A percentile compares a stretch with the other conserved stretches of the same genome.
These are phyloP conservation scores for Actinomortierella ambigua DNA, from an alignment of 371 early-diverging fungal genomes.

Conservation along the genomic window DNA sequence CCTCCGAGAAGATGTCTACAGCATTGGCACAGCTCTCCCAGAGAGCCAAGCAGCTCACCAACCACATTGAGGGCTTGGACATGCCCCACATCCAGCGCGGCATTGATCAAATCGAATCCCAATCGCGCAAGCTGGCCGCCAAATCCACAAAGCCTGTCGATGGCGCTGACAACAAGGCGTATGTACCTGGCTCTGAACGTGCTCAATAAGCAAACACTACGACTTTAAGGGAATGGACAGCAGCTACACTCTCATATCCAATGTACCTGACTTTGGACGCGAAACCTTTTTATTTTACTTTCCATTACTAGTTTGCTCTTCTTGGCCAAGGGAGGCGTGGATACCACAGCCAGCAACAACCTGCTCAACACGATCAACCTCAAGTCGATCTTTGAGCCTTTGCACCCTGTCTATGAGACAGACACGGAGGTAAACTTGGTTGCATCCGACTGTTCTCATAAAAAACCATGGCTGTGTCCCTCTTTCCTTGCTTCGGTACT, in stretches of 20 bases:
- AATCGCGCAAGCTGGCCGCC: conserved; percentile 70
- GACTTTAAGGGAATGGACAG: background rate
- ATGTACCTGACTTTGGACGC: background rate
- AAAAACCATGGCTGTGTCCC: background rate
- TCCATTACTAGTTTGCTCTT: conserved; percentile 56
- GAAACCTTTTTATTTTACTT: conserved; percentile 1
- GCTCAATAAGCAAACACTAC: conserved; percentile 3
- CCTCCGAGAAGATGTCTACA: conserved; percentile 16
- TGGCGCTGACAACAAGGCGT: conserved; percentile 54
- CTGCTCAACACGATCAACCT: conserved; percentile 63
- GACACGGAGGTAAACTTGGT: conserved; percentile 69
- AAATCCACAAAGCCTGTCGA: conserved; percentile 53
- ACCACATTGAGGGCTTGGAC: conserved; percentile 59
- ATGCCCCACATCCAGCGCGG: conserved; percentile 73
- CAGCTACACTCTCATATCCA: background rate
- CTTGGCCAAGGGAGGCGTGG: conserved; percentile 76
- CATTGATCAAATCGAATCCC: conserved; percentile 77
- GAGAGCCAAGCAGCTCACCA: conserved; percentile 71
- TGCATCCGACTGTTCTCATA: background rate
- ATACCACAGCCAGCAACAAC: conserved; percentile 66
- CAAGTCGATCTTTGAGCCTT: conserved; percentile 72
- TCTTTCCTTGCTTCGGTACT: background rate
- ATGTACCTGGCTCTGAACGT: conserved; percentile 11
- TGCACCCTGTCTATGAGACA: conserved; percentile 65
- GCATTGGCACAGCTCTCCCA: conserved; percentile 63